Evolutionary conservation across 139 green algal genomes (phyloP), one percentile per base, ranked within the genome.

Genomic region (Chlorella sp.): DNA sequence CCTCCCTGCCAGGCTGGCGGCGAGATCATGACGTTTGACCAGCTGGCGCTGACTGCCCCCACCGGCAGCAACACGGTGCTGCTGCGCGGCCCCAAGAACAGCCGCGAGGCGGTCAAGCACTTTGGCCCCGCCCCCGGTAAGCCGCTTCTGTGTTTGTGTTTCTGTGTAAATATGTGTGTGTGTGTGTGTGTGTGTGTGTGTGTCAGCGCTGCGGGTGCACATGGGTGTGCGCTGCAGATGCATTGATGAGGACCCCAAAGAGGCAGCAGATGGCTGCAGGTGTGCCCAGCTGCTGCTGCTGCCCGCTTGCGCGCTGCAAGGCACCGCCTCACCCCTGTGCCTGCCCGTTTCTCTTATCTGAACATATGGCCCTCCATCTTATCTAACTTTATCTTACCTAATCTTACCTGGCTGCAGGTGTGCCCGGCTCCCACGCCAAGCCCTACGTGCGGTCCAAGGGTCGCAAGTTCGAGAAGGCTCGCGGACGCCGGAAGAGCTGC

Each of bases 391-490:
- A n/a, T n/a, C n/a, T n/a, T 36, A 18, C 77, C 24, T 15, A 0
- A 22, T 2, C 53, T 2, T 42, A 0, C 1, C 60, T 36, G 3
- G 34, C 2, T 75, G 66, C 80, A 87, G 88, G 96, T 93, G 96
- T 98, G 90, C 97, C 97, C 60, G 92, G 95, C 91, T 98, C 95
- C 57, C 91, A 91, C 92, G 96, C 96, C 93, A 98, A 98, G 97
- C 98, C 98, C 30, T 99, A 99, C 91, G 97, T 99, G 77, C 96
- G 97, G 81, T 83, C 90, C 90, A 99, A 99, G 96, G 98, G 98
- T 79, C 96, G 98, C 94, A 99, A 99, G 96, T 99, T 99, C 93
- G 98, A 99, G 96, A 98, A 97, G 93, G 98, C 98, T 39, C 96
- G 98, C 93, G 98, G 98, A 90, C 95, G 98, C 93, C 94, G 98